phyloP scores from a whole-genome alignment of 768 basidiomycete genomes.

The Roridomyces roridus region DNA sequence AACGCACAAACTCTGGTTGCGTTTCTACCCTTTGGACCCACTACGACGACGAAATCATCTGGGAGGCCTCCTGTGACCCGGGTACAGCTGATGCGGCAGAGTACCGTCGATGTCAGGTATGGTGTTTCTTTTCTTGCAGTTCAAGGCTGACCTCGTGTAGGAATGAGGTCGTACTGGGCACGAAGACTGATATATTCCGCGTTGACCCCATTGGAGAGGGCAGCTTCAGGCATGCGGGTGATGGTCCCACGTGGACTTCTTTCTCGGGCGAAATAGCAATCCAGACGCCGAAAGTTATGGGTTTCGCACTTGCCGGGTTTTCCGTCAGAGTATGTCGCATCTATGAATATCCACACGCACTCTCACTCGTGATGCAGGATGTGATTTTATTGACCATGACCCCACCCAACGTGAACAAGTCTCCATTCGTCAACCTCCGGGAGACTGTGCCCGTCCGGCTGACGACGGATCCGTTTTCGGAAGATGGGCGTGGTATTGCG shows the following conservation, averaged over 20 bases:
- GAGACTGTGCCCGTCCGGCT: conserved; percentile 68
- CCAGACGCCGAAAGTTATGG: conserved; percentile 55
- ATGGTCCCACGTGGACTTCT: conserved; percentile 64
- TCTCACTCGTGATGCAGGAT: conserved; percentile 50
- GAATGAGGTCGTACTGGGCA: conserved; percentile 52
- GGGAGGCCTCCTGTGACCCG: conserved; percentile 47
- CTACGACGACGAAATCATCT: conserved; percentile 36
- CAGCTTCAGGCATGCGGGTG: conserved; percentile 61
- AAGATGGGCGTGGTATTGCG: conserved; percentile 44
- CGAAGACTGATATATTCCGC: conserved; percentile 77
- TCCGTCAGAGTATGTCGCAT: conserved; percentile 58
- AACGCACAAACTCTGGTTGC: conserved; percentile 60
- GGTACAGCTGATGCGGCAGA: conserved; percentile 70
- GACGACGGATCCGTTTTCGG: conserved; percentile 64
- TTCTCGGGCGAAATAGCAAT: conserved; percentile 71
- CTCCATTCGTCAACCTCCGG: conserved; percentile 65
- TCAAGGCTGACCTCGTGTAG: neutral
- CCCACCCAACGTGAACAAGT: conserved; percentile 60
- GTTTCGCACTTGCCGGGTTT: conserved; percentile 71
- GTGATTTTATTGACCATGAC: conserved; percentile 66
- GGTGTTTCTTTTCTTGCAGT: conserved; percentile 11
- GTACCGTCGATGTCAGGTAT: conserved; percentile 68
- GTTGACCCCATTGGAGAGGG: conserved; percentile 70
- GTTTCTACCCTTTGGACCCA: conserved; percentile 66
- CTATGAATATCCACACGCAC: neutral